Evolutionary conservation across 2,329 filamentous ascomycete species (phyloP).

Genomic region (Cercospora brassicicola): DNA sequence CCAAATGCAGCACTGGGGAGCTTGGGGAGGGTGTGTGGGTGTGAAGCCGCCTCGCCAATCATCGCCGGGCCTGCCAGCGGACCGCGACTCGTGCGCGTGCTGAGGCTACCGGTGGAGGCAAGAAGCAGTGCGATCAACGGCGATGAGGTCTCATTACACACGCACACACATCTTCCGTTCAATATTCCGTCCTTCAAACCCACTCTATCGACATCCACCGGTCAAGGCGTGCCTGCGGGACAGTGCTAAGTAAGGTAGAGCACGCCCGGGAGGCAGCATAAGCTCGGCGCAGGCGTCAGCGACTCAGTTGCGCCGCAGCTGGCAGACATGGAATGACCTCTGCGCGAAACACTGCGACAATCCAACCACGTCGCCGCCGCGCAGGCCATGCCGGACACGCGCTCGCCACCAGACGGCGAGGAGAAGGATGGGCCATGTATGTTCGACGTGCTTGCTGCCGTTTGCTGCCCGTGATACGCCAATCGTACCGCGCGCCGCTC

Average conservation of each 20-base stretch:
- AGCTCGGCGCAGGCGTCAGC: conserved; percentile 6
- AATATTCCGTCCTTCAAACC: no score
- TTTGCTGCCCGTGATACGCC: conserved; percentile 9
- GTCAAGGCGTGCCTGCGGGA: no score
- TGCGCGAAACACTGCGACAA: background rate
- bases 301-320: background rate
- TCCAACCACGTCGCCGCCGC: conserved; percentile 16
- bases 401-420: conserved; percentile 26
- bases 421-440: conserved; percentile 28
- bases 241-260: no score
- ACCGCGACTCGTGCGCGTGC: conserved; percentile 8
- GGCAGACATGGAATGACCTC: conserved; percentile 8
- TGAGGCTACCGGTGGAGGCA: no score
- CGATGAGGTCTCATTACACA: background rate
- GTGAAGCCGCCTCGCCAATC: background rate
- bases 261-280: conserved; percentile 1
- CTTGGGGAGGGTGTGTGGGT: background rate
- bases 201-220: background rate
- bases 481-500: background rate
- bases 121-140: background rate
- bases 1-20: background rate
- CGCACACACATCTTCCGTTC: no score
- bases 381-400: conserved; percentile 31
- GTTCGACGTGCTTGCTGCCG: conserved; percentile 25
- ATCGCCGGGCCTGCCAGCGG: background rate